A percentile compares a stretch with the other conserved stretches of the same genome.
phyloP scores from a whole-genome alignment of 2,329 filamentous ascomycete genomes.

The Coleophoma eucalyptorum region DNA sequence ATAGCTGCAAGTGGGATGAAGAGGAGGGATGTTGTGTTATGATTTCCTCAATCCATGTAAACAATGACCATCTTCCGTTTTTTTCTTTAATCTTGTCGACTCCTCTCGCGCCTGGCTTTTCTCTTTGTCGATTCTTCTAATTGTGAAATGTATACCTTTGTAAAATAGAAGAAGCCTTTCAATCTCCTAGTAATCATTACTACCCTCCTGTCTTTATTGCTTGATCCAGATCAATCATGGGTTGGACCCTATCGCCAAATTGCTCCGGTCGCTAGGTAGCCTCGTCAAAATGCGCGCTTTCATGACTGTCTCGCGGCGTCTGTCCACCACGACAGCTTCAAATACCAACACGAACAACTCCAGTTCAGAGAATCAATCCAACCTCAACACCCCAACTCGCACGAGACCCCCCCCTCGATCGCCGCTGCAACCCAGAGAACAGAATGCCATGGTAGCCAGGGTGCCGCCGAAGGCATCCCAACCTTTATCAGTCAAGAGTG shows the following conservation, averaged over 20 bases:
- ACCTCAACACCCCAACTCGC: slow-evolving; percentile 12
- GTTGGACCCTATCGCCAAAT: neutral
- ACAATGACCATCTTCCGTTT: too few species aligned
- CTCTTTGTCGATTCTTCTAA: too few species aligned
- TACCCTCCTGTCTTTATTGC: too few species aligned
- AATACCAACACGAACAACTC: neutral
- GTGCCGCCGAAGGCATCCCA: slow-evolving; percentile 26
- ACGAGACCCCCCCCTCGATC: slow-evolving; percentile 16
- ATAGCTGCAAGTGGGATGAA: too few species aligned
- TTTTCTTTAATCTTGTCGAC: too few species aligned
- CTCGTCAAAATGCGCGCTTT: neutral
- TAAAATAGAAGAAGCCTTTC: too few species aligned
- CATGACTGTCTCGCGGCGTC: neutral
- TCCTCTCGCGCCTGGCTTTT: too few species aligned
- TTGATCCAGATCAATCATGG: neutral
- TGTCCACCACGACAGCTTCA: neutral
- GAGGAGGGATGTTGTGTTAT: too few species aligned
- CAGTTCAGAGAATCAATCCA: neutral
- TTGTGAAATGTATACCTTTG: too few species aligned
- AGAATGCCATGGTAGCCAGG: slow-evolving; percentile 41
- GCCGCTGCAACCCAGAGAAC: slow-evolving; percentile 20
- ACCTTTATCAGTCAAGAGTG: slow-evolving; percentile 17
- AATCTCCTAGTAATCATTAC: too few species aligned
- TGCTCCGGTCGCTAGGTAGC: neutral
- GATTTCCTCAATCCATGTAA: too few species aligned